Conservation (phyloP, 2,329 filamentous ascomycete species). For the Ascomycota sp. region DNA sequence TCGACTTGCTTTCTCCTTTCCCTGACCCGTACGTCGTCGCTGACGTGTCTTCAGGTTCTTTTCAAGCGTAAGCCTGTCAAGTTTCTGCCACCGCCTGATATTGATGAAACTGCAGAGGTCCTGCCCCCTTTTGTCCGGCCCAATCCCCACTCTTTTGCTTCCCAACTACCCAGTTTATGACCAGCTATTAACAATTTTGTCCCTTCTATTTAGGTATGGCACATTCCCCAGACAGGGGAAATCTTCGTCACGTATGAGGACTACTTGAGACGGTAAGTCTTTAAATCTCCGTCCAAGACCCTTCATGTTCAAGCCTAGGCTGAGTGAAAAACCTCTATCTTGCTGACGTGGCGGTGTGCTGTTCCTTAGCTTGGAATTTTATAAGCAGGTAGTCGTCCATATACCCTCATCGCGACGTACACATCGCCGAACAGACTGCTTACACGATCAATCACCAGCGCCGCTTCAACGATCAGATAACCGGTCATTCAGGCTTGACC, state of each 20-base stretch:
- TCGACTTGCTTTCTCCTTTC: neutral
- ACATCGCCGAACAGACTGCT: too few relatives aligned
- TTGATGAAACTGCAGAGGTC: conserved; percentile 70
- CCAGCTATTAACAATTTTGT: too few relatives aligned
- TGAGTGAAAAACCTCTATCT: too few relatives aligned
- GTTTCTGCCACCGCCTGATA: conserved; percentile 46
- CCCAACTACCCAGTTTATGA: conserved; percentile 1
- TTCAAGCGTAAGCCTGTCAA: conserved; percentile 91
- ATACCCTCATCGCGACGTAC: too few relatives aligned
- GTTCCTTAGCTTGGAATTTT: conserved; percentile 58
- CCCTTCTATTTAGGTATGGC: conserved; percentile 47
- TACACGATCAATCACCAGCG: conserved; percentile 24
- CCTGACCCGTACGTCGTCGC: neutral
- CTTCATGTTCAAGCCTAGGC: too few relatives aligned
- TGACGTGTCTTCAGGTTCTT: conserved; percentile 42
- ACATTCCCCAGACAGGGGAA: conserved; percentile 74
- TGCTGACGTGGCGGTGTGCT: too few relatives aligned
- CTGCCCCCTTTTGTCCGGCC: conserved; percentile 7
- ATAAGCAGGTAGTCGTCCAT: conserved; percentile 43
- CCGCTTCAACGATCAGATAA: conserved; percentile 87
- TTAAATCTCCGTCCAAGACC: neutral
- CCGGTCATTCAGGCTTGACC: conserved; percentile 69
- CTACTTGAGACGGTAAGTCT: conserved; percentile 55
- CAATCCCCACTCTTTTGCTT: conserved; percentile 3
- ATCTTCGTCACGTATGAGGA: conserved; percentile 74